Evolutionary conservation across 352 stramenopile species (phyloP), one percentile per base, ranked within the genome.

Genomic region (Pythium apleroticum): DNA sequence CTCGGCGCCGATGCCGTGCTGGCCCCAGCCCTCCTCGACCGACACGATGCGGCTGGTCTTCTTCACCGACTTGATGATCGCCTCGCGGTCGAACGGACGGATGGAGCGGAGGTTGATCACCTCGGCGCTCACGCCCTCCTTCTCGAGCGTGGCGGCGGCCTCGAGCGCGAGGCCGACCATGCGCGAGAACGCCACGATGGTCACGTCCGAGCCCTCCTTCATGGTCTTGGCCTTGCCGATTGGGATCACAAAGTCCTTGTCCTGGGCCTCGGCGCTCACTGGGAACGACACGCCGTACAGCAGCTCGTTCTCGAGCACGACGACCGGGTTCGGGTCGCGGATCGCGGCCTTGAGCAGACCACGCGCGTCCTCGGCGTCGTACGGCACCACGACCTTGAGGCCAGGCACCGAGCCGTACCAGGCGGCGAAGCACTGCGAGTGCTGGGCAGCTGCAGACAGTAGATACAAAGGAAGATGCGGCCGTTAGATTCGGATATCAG

Each of bases 161-260:
- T 99, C 96, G 48, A 99, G 83, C n/a, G 92, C 91, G 57, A 96
- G 77, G 15, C 96, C 97, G 45, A 99, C 97, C 81, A 96, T 96
- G 74, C 97, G 97, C 50, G 93, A 98, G 76, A 99, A 99, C 25
- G 97, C 89, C 39, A 99, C 94, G 52, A 99, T 96, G 17, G 98
- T 99, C 54, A 99, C 93, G 83, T 99, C 97, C 52, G 88, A 95
- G 69, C 98, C 98, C 4, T 69, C 64, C 84, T 93, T 93, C 88
- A 99, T 98, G 73, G 99, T 97, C 85, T 99, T 99, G 68, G 97
- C 97, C 89, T 99, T 99, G 63, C 98, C 98, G 68, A 99, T 98
- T 24, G 96, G 92, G 25, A 99, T 87, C 20, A 99, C 75, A 71
- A 98, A 99, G 81, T 99, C 98, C 66, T 97, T 97, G 48, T 79